Base-by-base conservation (phyloP, 2,329 filamentous ascomycete genomes). In the Neofusicoccum cordaticola region DNA sequence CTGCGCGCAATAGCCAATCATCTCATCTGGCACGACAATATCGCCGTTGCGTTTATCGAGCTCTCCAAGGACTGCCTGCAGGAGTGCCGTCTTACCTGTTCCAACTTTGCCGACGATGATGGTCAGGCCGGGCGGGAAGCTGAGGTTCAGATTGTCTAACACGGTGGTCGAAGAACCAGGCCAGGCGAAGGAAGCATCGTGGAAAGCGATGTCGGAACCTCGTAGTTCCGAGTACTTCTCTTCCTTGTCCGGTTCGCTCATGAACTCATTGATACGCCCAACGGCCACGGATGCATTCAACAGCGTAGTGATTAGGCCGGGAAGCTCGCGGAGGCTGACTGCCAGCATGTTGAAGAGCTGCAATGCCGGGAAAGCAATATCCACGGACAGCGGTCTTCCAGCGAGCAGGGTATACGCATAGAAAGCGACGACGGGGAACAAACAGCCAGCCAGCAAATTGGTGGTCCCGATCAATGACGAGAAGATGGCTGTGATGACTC, bases 201-300 rank as follows among this genome's bases (percentile, higher is more conserved):
- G 79, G 52, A 96, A 80, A 45, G 83, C 71, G 1, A 85, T 72
- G 35, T 83, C 71, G 1, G 84, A 71, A 35, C 73, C 68, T 3
- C 74, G 72, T 31, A 73, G 73, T 52, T 74, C 77, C 51, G 73
- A 77, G 2, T 80, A 78, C 2, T 75, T 74, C 34, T 84, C 82
- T 35, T 86, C 84, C 69, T 92, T 92, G 71, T 97, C 87, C 0
- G 91, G 91, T 75, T 97, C 93, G 0, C 82, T 80, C 91, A 97
- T 96, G 78, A 96, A 97, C 22, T 86, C 84, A 71, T 96, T 90
- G 19, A 97, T 92, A 68, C 93, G 88, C 8, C 85, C 86, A 67
- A 96, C 86, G 0, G 93, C 90, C 17, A 97, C 89, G n/a, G 86
- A 88, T 0, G 92, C 91, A 70, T 96, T 96, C 68, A 96, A 84